Percentiles rank a stretch among this genome's conserved stretches.
Evolutionary conservation across 2,329 filamentous ascomycete species (phyloP).

Genomic region (Monosporascus sp.): DNA sequence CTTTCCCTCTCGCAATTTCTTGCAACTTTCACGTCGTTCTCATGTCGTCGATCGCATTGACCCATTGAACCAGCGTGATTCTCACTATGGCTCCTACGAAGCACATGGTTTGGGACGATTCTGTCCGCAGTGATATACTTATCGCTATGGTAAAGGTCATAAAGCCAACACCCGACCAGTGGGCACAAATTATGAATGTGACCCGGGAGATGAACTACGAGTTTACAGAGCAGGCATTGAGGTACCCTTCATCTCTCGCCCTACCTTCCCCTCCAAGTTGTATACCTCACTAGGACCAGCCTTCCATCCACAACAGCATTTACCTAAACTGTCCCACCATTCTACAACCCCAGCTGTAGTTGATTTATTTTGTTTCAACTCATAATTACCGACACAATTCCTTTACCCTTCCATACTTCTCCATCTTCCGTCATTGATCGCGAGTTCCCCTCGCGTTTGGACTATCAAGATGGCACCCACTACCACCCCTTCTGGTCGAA

Average conservation of each 20-base stretch:
- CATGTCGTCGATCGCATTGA: too few species aligned
- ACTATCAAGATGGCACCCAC: background rate
- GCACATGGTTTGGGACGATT: constrained; percentile 33
- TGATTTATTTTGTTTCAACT: too few species aligned
- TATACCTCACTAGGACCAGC: too few species aligned
- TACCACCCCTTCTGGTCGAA: constrained; percentile 6
- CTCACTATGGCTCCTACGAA: background rate
- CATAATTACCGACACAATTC: background rate
- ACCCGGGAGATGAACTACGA: constrained; percentile 22
- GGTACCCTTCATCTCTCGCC: constrained; percentile 8
- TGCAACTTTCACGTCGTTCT: background rate
- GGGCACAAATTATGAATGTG: constrained; percentile 16
- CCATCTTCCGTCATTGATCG: background rate
- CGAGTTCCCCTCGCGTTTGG: background rate
- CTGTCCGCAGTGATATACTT: constrained; percentile 40
- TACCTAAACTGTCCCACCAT: too few species aligned
- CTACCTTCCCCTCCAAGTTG: background rate
- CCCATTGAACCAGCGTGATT: background rate
- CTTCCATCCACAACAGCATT: too few species aligned
- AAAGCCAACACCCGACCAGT: constrained; percentile 27
- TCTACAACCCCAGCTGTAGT: too few species aligned
- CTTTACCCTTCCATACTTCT: background rate
- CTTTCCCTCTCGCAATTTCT: constrained; percentile 2
- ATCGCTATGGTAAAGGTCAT: constrained; percentile 33
- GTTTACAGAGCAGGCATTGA: constrained; percentile 20